Base-by-base conservation (phyloP, 2,329 filamentous ascomycete species). In the Trichoderma asperellum region DNA sequence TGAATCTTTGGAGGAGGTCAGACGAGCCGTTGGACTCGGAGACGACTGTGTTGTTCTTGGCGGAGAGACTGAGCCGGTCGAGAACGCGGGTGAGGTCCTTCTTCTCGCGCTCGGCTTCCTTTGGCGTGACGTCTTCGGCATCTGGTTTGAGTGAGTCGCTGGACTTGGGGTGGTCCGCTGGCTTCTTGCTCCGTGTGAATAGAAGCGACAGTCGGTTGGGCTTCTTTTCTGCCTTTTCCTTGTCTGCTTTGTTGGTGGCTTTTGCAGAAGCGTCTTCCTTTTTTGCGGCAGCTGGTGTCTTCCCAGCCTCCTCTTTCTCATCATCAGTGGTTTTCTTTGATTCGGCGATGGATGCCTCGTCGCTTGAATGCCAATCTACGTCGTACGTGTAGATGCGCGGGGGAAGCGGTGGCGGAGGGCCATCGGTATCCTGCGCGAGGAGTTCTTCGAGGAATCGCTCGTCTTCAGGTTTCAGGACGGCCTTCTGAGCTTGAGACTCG, bases 41-140 rank as follows among this genome's bases (percentile, higher is more conserved):
- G 79, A 97, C 92, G 70, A 92, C 92, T 69, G 90, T 91, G 82
- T 96, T 96, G 83, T 97, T 94, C 73, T 91, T 87, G 6, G 92
- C 92, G 5, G 91, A 88, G 37, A 97, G 88, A 76, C 96, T 94
- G 71, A 99, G 86, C 56, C 92, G 88, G 76, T 97, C 92, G 34
- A 99, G 90, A 27, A 97, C 88, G 35, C 88, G 86, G 49, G 88
- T 88, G 70, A 98, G 88, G 74, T 97, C 96, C 75, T 93, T 89
- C 73, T 79, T 81, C 79, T 89, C 87, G 55, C 79, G 78, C 68
- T 83, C 81, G 34, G 77, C 86, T 77, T 79, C 84, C 68, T 71
- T 81, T 71, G 73, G 73, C 53, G 77, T 76, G 55, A 82, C 79
- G 61, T 77, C 35, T 56, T 35, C 76, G 55, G 83, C 81, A 24